Base-by-base conservation (phyloP, 139 green algal genomes). In the Choricystis sp. region DNA sequence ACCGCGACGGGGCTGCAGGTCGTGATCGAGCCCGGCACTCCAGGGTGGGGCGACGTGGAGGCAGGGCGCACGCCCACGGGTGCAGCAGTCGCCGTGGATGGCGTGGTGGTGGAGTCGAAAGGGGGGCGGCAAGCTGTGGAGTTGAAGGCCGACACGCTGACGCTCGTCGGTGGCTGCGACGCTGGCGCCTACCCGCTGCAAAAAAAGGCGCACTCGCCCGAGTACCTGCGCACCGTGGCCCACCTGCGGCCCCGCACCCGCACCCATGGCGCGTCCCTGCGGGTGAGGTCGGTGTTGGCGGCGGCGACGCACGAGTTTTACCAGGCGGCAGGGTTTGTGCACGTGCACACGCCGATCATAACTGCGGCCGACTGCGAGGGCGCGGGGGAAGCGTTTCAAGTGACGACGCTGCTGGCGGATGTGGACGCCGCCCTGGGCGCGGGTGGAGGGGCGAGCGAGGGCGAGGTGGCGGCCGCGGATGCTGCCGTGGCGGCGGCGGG, bases 341-440 rank as follows among this genome's bases (percentile, higher is more conserved):
- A 99, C 66, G 83, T 99, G 60, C 91, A 99, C 83, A 95, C 91
- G 48, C 94, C 94, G 61, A 85, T 98, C 62, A 86, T 99, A 63
- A 97, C 89, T 3, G 83, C 89, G 31, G 81, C 66, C 30, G 94
- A 99, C 73, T 95, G 85, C 68, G 94, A 99, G 74, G 94, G 94
- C 28, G 94, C 93, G 23, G 94, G 94, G 23, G 94, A 99, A 80
- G 95, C 97, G 88, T 99, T 99, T 77, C 88, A 96, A 81, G 91
- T 90, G 26, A 92, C 85, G 25, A 92, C 85, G 23, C 69, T 92
- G 68, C 67, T 92, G 20, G 31, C 31, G 31, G 58, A 66, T n/a
- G 56, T 66, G 21, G 75, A 83, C 66, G 57, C 40, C 40, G 40
- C 40, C 40, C 40, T 52, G 40, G 40, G 9, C 9, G 40, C 20